phyloP scores from a whole-genome alignment of 495 filamentous ascomycete genomes.

The Penicillium flavigenum region DNA sequence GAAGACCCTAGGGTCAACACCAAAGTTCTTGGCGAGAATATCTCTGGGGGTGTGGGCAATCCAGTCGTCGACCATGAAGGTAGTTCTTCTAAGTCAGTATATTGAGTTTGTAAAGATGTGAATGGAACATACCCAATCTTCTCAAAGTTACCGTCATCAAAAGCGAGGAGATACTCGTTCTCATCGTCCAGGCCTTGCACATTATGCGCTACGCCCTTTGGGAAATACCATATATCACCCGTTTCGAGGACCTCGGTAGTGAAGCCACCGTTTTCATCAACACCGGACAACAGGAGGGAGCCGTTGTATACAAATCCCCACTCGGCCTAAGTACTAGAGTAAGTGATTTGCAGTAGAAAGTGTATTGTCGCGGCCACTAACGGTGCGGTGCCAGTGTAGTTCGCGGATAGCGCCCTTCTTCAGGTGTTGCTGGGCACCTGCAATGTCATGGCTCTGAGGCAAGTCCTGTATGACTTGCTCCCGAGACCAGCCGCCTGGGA shows the following conservation, averaged over 20 bases:
- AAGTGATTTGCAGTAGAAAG: background rate
- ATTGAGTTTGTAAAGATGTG: background rate
- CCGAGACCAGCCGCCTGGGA: conserved; percentile 62
- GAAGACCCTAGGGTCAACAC: conserved; percentile 55
- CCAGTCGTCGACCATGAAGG: conserved; percentile 66
- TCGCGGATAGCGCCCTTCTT: conserved; percentile 62
- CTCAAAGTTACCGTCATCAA: conserved; percentile 60
- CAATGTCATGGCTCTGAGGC: conserved; percentile 59
- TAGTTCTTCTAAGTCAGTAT: conserved; percentile 42
- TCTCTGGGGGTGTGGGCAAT: conserved; percentile 59
- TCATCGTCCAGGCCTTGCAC: conserved; percentile 57
- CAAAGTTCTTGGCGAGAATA: conserved; percentile 66
- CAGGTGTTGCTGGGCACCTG: conserved; percentile 63
- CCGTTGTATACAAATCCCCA: conserved; percentile 64
- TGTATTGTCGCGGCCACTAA: conserved; percentile 27
- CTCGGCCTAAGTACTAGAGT: conserved; percentile 49
- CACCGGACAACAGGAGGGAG: conserved; percentile 55
- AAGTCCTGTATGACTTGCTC: conserved; percentile 62
- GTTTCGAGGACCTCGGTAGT: conserved; percentile 54
- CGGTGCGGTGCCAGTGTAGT: conserved; percentile 65
- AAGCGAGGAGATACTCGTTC: conserved; percentile 65
- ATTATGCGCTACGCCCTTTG: conserved; percentile 62
- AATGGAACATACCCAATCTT: conserved; percentile 31
- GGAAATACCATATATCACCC: conserved; percentile 69
- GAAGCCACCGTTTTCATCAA: conserved; percentile 58